Evolutionary conservation across 2,329 filamentous ascomycete species (phyloP).

Genomic region (Capronia epimyces): DNA sequence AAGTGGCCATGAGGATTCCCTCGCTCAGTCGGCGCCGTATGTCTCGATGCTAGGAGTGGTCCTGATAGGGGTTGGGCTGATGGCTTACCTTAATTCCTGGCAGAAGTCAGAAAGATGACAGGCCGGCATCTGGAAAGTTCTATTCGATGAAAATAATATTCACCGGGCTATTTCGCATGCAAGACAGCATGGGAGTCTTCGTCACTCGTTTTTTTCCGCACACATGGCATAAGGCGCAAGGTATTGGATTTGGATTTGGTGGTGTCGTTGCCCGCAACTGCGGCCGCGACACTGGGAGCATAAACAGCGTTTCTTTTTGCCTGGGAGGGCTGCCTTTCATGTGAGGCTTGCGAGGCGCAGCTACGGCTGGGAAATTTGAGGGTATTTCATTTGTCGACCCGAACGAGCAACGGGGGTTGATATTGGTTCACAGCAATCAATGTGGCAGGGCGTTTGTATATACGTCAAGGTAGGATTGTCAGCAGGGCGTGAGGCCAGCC

Average conservation of each 20-base stretch:
- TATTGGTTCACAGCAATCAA: background rate
- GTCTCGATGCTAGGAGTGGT: constrained; percentile 79
- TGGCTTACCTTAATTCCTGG: constrained; percentile 84
- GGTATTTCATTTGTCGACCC: background rate
- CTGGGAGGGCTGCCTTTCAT: background rate
- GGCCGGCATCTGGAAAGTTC: background rate
- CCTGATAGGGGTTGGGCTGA: constrained; percentile 71
- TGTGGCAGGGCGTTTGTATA: constrained; percentile 16
- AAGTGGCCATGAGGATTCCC: constrained; percentile 34
- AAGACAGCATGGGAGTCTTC: constrained; percentile 4
- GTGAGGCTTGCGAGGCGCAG: background rate
- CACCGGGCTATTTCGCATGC: background rate
- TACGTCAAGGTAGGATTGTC: constrained; percentile 16
- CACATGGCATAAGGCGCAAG: constrained; percentile 16
- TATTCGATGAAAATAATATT: constrained; percentile 21
- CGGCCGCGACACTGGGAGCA: constrained; percentile 2
- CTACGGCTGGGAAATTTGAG: background rate
- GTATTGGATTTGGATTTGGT: constrained; percentile 5
- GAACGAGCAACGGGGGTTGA: background rate
- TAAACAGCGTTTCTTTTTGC: background rate
- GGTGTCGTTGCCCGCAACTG: background rate
- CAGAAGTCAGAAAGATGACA: constrained; percentile 52
- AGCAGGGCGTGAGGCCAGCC: background rate
- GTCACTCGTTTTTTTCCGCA: constrained; percentile 18
- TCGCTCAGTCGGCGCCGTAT: constrained; percentile 62